These are phyloP conservation scores for Puccinia triticina DNA, from an alignment of 1,284 basidiomycete species.

Conservation along the genomic window DNA sequence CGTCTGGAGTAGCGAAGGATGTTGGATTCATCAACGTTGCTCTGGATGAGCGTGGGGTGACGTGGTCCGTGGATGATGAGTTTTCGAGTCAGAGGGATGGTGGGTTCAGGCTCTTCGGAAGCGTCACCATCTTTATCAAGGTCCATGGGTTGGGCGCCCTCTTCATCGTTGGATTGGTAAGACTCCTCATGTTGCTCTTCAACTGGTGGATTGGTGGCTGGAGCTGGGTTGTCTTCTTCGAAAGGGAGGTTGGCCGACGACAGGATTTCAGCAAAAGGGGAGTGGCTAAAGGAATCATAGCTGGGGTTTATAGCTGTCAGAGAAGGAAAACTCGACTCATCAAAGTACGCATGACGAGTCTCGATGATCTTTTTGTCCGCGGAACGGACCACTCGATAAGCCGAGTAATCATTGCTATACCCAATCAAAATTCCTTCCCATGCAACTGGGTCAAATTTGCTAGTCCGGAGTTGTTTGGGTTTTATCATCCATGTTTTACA, in stretches of 20 bases:
- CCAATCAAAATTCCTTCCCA: slow-evolving; percentile 9
- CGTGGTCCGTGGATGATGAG: background rate
- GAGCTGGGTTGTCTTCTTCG: background rate
- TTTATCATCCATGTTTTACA: slow-evolving; percentile 2
- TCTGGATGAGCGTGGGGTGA: background rate
- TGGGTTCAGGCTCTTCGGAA: too few relatives aligned
- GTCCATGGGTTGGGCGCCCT: too few relatives aligned
- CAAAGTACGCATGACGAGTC: slow-evolving; percentile 6
- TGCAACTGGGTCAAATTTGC: slow-evolving; percentile 8
- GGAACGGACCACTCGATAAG: background rate
- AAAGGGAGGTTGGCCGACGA: too few relatives aligned
- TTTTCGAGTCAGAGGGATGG: too few relatives aligned
- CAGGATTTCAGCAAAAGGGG: too few relatives aligned
- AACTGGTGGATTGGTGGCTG: too few relatives aligned
- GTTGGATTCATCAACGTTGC: background rate
- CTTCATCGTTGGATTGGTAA: too few relatives aligned
- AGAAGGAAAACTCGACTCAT: slow-evolving; percentile 2
- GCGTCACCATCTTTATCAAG: too few relatives aligned
- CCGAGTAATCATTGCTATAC: slow-evolving; percentile 6
- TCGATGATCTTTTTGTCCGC: too few relatives aligned
- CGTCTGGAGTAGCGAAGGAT: background rate
- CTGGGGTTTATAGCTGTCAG: background rate
- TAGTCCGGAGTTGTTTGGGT: background rate
- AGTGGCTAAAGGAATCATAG: background rate
- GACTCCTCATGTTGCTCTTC: background rate